These are phyloP conservation scores for Chlamydomonas eustigma DNA, from an alignment of 139 green algal species.

Conservation along the genomic window DNA sequence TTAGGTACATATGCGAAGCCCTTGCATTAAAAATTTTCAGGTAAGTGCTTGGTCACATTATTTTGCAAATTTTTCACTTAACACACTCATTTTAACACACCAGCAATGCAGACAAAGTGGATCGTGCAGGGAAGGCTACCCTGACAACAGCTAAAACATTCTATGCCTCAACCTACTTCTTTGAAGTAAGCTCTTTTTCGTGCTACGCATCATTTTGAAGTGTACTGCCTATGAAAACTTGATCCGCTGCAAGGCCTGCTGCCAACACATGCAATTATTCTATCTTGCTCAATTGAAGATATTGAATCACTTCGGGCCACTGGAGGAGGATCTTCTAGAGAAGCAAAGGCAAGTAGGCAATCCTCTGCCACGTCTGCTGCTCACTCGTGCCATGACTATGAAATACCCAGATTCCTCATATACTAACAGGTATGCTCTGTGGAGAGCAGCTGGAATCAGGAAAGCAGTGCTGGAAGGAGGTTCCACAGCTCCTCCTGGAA, in stretches of 20 bases:
- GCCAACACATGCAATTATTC: slow-evolving; percentile 76
- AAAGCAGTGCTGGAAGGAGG: slow-evolving; percentile 33
- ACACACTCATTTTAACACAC: too few species aligned
- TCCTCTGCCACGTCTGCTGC: too few species aligned
- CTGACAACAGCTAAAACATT: slow-evolving; percentile 74
- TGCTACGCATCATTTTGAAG: slow-evolving; percentile 42
- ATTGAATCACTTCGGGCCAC: slow-evolving; percentile 65
- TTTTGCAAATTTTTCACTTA: background rate
- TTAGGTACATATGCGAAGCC: slow-evolving; percentile 50
- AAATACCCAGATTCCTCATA: background rate
- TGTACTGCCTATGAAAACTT: too few species aligned
- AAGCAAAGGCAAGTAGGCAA: slow-evolving; percentile 50
- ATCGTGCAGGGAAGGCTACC: slow-evolving; percentile 59
- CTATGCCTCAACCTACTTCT: slow-evolving; percentile 82
- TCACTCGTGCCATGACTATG: too few species aligned
- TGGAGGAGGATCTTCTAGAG: slow-evolving; percentile 63
- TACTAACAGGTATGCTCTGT: slow-evolving; percentile 62
- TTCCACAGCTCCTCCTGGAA: background rate
- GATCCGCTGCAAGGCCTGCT: slow-evolving; percentile 59
- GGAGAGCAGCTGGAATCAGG: slow-evolving; percentile 82
- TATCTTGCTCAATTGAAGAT: slow-evolving; percentile 31
- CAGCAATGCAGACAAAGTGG: slow-evolving; percentile 51
- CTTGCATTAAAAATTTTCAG: slow-evolving; percentile 79
- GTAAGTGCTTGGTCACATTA: too few species aligned
- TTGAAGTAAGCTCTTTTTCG: slow-evolving; percentile 57